Evolutionary conservation across 148 eudicot species (phyloP).

Genomic region (Chenopodium album): DNA sequence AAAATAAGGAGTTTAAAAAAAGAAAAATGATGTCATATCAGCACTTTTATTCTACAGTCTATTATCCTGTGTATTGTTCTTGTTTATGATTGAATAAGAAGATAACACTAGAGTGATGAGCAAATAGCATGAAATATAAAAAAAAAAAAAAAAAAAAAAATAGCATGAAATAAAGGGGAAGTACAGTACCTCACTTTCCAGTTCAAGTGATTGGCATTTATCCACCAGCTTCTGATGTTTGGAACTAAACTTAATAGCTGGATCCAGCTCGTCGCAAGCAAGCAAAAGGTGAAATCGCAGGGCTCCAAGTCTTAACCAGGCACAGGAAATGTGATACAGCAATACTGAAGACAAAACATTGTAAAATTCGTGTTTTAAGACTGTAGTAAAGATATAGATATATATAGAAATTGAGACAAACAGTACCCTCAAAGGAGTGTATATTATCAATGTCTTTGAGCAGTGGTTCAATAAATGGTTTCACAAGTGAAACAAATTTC

Average conservation of each 20-base stretch:
- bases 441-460: conserved; percentile 48
- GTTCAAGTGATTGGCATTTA: conserved; percentile 66
- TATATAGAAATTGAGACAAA: not conserved
- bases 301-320: conserved; percentile 75
- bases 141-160: too few relatives aligned
- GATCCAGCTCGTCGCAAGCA: conserved; percentile 80
- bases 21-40: too few relatives aligned
- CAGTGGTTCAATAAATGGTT: conserved; percentile 59
- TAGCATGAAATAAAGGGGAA: not conserved
- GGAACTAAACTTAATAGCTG: conserved; percentile 64
- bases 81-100: too few relatives aligned
- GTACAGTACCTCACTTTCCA: conserved; percentile 72
- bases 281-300: conserved; percentile 75
- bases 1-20: too few relatives aligned
- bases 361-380: not conserved
- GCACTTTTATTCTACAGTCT: too few relatives aligned
- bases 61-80: too few relatives aligned
- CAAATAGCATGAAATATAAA: not conserved
- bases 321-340: conserved; percentile 42
- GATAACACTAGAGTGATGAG: too few relatives aligned
- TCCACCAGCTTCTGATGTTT: conserved; percentile 56
- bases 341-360: conserved; percentile 25
- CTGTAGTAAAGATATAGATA: not conserved
- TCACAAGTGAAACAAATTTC: conserved; percentile 47
- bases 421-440: conserved; percentile 43